Conservation (phyloP, 768 basidiomycete genomes). For the Mycena polygramma region DNA sequence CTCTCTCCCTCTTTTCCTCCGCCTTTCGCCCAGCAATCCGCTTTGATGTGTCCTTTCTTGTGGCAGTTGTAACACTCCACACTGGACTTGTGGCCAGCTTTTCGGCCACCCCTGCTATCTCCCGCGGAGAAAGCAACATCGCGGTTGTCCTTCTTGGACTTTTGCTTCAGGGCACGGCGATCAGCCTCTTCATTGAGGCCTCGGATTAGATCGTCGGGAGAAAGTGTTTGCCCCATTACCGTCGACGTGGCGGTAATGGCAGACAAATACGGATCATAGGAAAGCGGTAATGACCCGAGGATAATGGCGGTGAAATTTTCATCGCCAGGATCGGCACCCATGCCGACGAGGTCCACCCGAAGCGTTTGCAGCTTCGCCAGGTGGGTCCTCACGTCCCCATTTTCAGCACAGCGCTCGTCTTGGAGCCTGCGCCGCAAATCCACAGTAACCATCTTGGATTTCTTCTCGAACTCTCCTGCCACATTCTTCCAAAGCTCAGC, state of each 20-base stretch:
- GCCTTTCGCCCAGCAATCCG: constrained; percentile 31
- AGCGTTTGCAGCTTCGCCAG: no score
- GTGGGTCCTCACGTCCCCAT: constrained; percentile 29
- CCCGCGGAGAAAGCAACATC: constrained; percentile 26
- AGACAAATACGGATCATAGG: constrained; percentile 40
- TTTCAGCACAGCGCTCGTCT: constrained; percentile 39
- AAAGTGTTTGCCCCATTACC: constrained; percentile 24
- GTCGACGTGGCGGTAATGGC: constrained; percentile 38
- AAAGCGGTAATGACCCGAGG: constrained; percentile 42
- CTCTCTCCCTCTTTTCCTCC: constrained; percentile 28
- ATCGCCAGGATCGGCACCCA: constrained; percentile 32
- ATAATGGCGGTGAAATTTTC: constrained; percentile 5
- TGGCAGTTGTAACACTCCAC: constrained; percentile 40
- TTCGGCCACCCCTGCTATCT: constrained; percentile 5
- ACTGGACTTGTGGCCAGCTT: constrained; percentile 2
- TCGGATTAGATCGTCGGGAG: constrained; percentile 37
- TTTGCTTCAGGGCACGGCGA: constrained; percentile 22
- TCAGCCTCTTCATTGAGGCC: constrained; percentile 38
- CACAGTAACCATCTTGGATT: constrained; percentile 40
- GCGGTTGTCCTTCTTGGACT: constrained; percentile 1
- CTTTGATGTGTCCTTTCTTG: constrained; percentile 38
- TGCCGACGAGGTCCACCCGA: constrained; percentile 12
- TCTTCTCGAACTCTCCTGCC: constrained; percentile 37
- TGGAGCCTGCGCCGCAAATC: constrained; percentile 41
- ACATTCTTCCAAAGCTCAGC: constrained; percentile 15